Evolutionary conservation across 345 rosid species (phyloP).

Genomic region (Euclidium syriacum): DNA sequence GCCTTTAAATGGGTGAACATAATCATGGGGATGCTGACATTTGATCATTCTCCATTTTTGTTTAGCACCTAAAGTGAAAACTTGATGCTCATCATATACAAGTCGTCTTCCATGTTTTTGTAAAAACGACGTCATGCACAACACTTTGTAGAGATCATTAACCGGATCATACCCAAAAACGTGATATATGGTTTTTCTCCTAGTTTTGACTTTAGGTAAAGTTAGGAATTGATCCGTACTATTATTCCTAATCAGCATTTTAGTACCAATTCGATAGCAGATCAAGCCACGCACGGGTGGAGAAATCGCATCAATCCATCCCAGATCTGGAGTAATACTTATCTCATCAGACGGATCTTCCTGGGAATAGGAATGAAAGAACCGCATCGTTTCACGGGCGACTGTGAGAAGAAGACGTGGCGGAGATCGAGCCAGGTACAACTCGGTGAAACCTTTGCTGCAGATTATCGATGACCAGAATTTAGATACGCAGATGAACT

Average conservation of each 20-base stretch:
- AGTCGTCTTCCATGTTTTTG: background rate
- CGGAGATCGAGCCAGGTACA: background rate
- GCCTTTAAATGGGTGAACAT: background rate
- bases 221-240: background rate
- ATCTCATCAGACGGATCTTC: background rate
- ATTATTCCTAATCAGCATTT: background rate
- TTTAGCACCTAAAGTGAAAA: background rate
- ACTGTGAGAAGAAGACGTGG: background rate
- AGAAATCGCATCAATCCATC: background rate
- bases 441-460: background rate
- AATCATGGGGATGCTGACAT: background rate
- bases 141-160: background rate
- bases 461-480: background rate
- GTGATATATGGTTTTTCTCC: background rate
- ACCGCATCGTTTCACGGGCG: background rate
- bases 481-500: background rate
- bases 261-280: background rate
- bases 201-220: background rate
- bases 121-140: background rate
- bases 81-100: background rate
- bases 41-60: background rate
- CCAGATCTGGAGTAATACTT: background rate
- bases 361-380: background rate
- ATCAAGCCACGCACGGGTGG: background rate
- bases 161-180: background rate